A percentile compares a stretch with the other conserved stretches of the same genome.
phyloP scores from a whole-genome alignment of 345 rosid species.

The Cochlearia excelsa region DNA sequence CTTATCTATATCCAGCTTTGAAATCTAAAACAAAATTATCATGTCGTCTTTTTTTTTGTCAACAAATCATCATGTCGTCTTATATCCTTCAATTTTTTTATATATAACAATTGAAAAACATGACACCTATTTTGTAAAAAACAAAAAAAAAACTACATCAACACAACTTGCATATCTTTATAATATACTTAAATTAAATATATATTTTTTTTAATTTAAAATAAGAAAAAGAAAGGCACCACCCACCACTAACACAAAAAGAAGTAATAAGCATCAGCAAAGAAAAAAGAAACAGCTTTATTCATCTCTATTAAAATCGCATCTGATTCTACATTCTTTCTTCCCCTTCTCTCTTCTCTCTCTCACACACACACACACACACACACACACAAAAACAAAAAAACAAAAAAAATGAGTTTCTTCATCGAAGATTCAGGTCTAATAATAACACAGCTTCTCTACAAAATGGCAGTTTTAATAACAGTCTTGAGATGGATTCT shows the following conservation, averaged over 20 bases:
- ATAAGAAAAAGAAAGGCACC: slow-evolving; percentile 1
- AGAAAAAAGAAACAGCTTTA: slow-evolving; percentile 27
- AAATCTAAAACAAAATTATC: too few relatives aligned
- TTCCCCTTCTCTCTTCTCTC: slow-evolving; percentile 23
- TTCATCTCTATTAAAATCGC: slow-evolving; percentile 26
- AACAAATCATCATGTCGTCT: too few relatives aligned
- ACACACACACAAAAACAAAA: too few relatives aligned
- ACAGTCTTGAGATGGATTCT: slow-evolving; percentile 72
- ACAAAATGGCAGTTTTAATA: slow-evolving; percentile 68
- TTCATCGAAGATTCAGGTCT: slow-evolving; percentile 63
- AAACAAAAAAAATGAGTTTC: slow-evolving; percentile 71
- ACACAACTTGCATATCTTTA: slow-evolving; percentile 14
- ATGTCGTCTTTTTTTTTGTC: too few relatives aligned
- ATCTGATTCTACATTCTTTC: slow-evolving; percentile 27
- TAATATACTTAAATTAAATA: too few relatives aligned
- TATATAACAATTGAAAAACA: slow-evolving; percentile 16
- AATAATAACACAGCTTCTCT: slow-evolving; percentile 52
- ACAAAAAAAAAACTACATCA: neutral
- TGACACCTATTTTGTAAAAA: slow-evolving; percentile 15
- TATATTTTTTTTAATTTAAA: neutral
- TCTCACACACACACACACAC: neutral
- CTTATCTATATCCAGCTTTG: too few relatives aligned
- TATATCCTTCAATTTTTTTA: too few relatives aligned
- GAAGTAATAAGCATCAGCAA: slow-evolving; percentile 2
- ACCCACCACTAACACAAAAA: slow-evolving; percentile 18